A percentile compares a stretch with the other conserved stretches of the same genome.
Evolutionary conservation across 1,139 yeast genomes (phyloP).

Genomic region (Suhomyces yuchorum): DNA sequence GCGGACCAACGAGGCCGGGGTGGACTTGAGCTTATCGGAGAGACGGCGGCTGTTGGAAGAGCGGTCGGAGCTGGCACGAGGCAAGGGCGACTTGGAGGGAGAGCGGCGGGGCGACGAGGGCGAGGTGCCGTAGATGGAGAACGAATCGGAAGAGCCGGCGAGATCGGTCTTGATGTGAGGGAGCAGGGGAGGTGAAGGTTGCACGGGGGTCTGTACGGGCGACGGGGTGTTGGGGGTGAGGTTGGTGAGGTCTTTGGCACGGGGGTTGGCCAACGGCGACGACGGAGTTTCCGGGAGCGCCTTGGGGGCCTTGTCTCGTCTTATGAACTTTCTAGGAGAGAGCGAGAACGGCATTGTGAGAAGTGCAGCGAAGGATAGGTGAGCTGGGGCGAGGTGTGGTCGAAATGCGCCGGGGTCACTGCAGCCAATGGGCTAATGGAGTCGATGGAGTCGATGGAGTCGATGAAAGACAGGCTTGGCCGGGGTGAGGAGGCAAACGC

Average conservation of each 20-base stretch:
- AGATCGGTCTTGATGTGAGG: constrained; percentile 7
- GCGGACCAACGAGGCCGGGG: constrained; percentile 45
- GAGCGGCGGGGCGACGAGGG: constrained; percentile 10
- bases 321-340: constrained; percentile 9
- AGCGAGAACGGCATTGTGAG: constrained; percentile 11
- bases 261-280: neutral
- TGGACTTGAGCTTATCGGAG: constrained; percentile 34
- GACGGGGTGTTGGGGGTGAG: constrained; percentile 1
- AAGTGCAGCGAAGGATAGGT: neutral
- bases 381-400: too few relatives aligned
- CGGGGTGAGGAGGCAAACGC: too few relatives aligned
- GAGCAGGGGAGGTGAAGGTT: constrained; percentile 2
- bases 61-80: constrained; percentile 16
- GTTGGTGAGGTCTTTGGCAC: neutral
- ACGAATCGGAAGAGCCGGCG: constrained; percentile 6
- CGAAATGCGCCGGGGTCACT: too few relatives aligned
- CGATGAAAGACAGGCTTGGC: too few relatives aligned
- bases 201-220: neutral
- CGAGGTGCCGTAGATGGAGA: constrained; percentile 7
- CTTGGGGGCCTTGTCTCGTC: constrained; percentile 1
- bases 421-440: too few relatives aligned
- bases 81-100: constrained; percentile 11
- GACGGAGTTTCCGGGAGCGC: constrained; percentile 1
- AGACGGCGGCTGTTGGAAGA: constrained; percentile 12
- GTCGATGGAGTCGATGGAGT: too few relatives aligned